These are phyloP conservation scores for Triadica sebifera DNA, from an alignment of 345 rosid species.

Conservation along the genomic window DNA sequence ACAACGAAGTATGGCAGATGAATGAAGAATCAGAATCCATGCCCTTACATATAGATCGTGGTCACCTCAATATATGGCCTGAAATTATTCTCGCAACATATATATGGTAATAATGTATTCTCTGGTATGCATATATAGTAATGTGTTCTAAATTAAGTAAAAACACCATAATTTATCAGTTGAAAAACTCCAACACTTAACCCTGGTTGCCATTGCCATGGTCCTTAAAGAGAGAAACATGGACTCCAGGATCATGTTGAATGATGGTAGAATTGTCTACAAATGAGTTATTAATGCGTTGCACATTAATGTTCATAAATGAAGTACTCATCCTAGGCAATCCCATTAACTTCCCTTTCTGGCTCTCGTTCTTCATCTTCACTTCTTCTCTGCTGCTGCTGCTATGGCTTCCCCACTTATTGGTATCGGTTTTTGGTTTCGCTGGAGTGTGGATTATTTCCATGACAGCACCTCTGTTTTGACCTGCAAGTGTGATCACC, in stretches of 20 bases:
- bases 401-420: constrained; percentile 32
- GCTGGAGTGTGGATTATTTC: constrained; percentile 55
- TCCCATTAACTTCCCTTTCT: constrained; percentile 17
- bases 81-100: constrained; percentile 17
- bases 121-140: neutral
- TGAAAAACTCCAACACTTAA: neutral
- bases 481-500: constrained; percentile 81
- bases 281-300: constrained; percentile 81
- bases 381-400: constrained; percentile 50
- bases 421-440: constrained; percentile 24
- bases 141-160: constrained; percentile 7
- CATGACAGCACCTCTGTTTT: constrained; percentile 91
- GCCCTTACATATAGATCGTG: neutral
- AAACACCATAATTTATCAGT: neutral
- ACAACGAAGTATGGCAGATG: constrained; percentile 6
- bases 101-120: no score
- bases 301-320: constrained; percentile 80
- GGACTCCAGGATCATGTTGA: constrained; percentile 86
- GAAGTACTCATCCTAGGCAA: constrained; percentile 51
- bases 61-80: constrained; percentile 9
- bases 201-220: constrained; percentile 37
- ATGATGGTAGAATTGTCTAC: constrained; percentile 55
- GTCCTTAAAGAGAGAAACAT: constrained; percentile 51
- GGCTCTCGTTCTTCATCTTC: constrained; percentile 25
- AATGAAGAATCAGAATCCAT: constrained; percentile 34